A percentile compares a stretch with the other conserved stretches of the same genome.
These are phyloP conservation scores for Aureobasidium zeae DNA, from an alignment of 2,329 filamentous ascomycete genomes.

Conservation along the genomic window DNA sequence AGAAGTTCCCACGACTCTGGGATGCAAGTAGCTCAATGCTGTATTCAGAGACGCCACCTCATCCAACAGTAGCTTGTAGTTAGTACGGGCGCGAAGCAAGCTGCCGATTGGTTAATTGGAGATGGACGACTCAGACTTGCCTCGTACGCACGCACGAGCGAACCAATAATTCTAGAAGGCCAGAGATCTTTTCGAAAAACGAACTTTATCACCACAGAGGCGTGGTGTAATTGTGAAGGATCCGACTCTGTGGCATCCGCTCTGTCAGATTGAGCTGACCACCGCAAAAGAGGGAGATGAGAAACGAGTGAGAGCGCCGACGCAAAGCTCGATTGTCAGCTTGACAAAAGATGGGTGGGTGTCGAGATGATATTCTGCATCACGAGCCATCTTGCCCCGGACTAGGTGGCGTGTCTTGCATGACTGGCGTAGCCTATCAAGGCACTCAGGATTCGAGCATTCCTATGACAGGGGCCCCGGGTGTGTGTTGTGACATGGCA, in stretches of 20 bases:
- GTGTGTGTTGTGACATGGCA: constrained; percentile 5
- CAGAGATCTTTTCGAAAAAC: constrained; percentile 9
- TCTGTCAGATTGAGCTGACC: constrained; percentile 8
- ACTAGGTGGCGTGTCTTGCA: constrained; percentile 14
- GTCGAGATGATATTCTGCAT: constrained; percentile 9
- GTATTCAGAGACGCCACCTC: constrained; percentile 29
- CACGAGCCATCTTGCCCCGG: constrained; percentile 13
- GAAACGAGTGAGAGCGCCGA: neutral
- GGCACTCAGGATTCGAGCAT: constrained; percentile 10
- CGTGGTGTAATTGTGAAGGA: neutral
- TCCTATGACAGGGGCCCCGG: constrained; percentile 5
- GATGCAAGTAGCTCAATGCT: no score
- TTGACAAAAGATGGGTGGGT: constrained; percentile 7
- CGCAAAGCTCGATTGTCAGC: constrained; percentile 1
- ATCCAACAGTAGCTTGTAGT: constrained; percentile 18
- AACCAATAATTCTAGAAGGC: neutral
- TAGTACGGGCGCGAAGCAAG: constrained; percentile 9
- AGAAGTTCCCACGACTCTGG: constrained; percentile 26
- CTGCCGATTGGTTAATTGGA: constrained; percentile 8
- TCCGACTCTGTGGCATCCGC: neutral
- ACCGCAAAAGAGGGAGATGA: neutral
- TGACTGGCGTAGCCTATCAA: constrained; percentile 12
- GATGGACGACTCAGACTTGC: neutral
- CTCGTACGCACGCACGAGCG: constrained; percentile 1
- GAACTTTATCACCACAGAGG: neutral